phyloP scores from a whole-genome alignment of 2,329 filamentous ascomycete genomes.

The Fusarium armeniacum region DNA sequence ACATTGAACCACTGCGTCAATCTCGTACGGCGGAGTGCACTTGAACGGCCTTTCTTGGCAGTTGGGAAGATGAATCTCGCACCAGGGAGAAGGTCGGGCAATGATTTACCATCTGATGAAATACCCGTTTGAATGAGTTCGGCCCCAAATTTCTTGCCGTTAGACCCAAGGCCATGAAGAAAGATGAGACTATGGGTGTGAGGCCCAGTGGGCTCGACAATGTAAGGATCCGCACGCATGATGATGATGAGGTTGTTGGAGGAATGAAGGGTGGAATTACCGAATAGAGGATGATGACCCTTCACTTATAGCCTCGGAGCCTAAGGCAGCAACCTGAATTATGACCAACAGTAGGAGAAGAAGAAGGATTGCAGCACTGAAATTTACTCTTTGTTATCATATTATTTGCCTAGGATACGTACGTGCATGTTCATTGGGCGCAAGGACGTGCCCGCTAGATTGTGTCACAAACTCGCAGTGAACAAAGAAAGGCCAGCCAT shows the following conservation, averaged over 20 bases:
- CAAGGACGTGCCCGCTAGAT: not conserved
- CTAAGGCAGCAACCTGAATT: not conserved
- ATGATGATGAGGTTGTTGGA: too few relatives aligned
- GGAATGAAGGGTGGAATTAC: not conserved
- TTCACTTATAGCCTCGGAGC: not conserved
- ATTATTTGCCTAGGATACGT: too few relatives aligned
- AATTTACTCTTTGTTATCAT: not conserved
- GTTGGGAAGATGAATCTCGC: slow-evolving; percentile 67
- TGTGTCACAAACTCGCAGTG: not conserved
- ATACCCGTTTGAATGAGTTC: slow-evolving; percentile 52
- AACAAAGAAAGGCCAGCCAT: not conserved
- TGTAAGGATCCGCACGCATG: not conserved
- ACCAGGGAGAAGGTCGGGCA: slow-evolving; percentile 55
- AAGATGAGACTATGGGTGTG: slow-evolving; percentile 52
- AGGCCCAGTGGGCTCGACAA: slow-evolving; percentile 40
- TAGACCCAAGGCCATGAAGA: slow-evolving; percentile 53
- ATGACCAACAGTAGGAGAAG: not conserved
- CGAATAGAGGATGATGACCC: not conserved
- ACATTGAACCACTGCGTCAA: slow-evolving; percentile 68
- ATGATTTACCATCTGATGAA: slow-evolving; percentile 42
- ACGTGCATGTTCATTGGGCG: not conserved
- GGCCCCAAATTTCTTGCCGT: slow-evolving; percentile 53
- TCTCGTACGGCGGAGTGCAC: slow-evolving; percentile 57
- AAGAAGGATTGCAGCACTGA: not conserved
- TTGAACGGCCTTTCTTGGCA: slow-evolving; percentile 60